Percentiles rank a stretch among this genome's conserved stretches.
These are phyloP conservation scores for Aristolochia californica DNA, from an alignment of 164 flowering plant genomes.

Conservation along the genomic window DNA sequence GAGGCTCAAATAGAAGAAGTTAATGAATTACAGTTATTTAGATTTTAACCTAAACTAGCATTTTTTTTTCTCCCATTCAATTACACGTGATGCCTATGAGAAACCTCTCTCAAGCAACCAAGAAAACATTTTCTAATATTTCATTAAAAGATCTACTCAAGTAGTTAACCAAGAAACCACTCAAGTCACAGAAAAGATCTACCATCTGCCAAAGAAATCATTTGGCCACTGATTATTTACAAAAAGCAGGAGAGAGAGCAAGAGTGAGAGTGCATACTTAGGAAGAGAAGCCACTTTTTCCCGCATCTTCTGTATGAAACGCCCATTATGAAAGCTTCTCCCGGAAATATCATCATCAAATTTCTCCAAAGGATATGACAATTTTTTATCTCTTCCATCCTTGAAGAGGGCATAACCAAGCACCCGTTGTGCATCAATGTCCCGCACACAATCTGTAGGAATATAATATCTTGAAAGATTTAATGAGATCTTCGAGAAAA, in stretches of 20 bases:
- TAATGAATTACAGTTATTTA: too few species aligned
- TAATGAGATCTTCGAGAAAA: not conserved
- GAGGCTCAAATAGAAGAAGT: too few species aligned
- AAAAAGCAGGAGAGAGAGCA: not conserved
- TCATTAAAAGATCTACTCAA: too few species aligned
- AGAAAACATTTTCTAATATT: too few species aligned
- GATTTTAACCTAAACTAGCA: too few species aligned
- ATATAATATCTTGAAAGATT: not conserved
- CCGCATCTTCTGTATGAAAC: constrained; percentile 85
- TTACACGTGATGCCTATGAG: too few species aligned
- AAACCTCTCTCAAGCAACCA: too few species aligned
- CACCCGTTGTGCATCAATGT: constrained; percentile 86
- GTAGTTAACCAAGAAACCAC: too few species aligned
- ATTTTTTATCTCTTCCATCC: constrained; percentile 60
- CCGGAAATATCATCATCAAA: constrained; percentile 84
- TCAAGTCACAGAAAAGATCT: too few species aligned
- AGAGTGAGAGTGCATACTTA: constrained; percentile 33
- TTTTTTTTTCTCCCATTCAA: too few species aligned
- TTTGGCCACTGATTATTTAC: too few species aligned
- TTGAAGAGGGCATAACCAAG: constrained; percentile 91
- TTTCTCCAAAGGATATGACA: constrained; percentile 80
- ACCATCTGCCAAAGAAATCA: too few species aligned
- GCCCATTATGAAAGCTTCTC: constrained; percentile 94
- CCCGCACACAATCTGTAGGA: constrained; percentile 74
- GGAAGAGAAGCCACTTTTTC: constrained; percentile 75